Evolutionary conservation across 1,139 yeast species (phyloP).

Genomic region (Kodamaea alishanica): DNA sequence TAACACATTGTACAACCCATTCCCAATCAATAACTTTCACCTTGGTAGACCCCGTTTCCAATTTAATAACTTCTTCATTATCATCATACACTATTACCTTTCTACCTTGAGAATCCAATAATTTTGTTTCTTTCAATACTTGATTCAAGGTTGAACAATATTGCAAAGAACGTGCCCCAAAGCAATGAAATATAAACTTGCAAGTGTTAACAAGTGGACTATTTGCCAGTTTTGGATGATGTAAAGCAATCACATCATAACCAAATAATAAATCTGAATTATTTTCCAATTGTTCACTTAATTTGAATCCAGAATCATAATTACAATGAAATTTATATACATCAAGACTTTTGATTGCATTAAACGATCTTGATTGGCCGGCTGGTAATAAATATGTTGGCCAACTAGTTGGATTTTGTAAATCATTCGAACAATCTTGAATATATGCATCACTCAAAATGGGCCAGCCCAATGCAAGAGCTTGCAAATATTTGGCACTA

Average conservation of each 20-base stretch:
- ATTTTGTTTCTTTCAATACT: conserved; percentile 5
- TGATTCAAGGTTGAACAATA: conserved; percentile 12
- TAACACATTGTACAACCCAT: conserved; percentile 72
- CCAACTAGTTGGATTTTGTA: conserved; percentile 35
- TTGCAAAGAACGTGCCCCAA: conserved; percentile 37
- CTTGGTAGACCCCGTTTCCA: conserved; percentile 3
- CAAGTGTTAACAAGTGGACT: conserved; percentile 30
- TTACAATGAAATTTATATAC: conserved; percentile 35
- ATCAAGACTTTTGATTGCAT: conserved; percentile 39
- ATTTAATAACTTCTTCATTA: conserved; percentile 7
- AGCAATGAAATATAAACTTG: conserved; percentile 43
- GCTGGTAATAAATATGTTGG: conserved; percentile 63
- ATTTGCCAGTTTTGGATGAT: conserved; percentile 19
- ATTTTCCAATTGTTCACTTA: conserved; percentile 37
- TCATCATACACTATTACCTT: conserved; percentile 28
- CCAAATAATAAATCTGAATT: conserved; percentile 34
- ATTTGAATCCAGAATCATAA: conserved; percentile 18
- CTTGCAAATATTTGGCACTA: conserved; percentile 77
- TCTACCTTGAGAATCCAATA: conserved; percentile 3
- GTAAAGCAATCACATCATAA: conserved; percentile 29
- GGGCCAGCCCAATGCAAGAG: conserved; percentile 90
- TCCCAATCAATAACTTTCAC: conserved; percentile 54
- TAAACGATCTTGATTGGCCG: conserved; percentile 50
- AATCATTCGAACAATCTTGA: conserved; percentile 43
- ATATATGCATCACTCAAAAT: conserved; percentile 61